Evolutionary conservation across 495 filamentous ascomycete genomes (phyloP), one percentile per base, ranked within the genome.

Genomic region (Penicilliopsis zonata): DNA sequence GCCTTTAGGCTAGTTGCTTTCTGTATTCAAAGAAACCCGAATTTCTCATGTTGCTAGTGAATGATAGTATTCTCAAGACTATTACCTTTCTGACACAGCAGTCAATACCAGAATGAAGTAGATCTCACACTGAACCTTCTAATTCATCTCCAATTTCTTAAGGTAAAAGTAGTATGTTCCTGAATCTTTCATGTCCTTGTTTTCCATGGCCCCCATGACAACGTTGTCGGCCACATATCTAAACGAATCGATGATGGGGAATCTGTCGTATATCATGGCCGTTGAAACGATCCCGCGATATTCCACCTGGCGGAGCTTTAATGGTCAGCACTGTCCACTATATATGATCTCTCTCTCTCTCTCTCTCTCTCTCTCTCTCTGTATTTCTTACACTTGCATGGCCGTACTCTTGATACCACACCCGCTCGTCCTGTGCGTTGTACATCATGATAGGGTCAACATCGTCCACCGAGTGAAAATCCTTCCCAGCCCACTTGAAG

Each of bases 211-310:
- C 5, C 45, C 52, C 9, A 41, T 35, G 15, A 57, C 28, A 22
- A 50, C 17, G 13, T 47, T 31, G 13, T 47, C 41, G 17, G 27
- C 37, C 9, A 57, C 50, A 18, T 42, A 46, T 21, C 47, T 35
- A 33, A 57, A 53, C 20, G 49, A 43, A 20, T 57, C 53, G 28
- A 52, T 46, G 26, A 57, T 50, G 2, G 51, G 49, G 7, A 36
- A 31, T 8, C 45, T 38, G 32, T 50, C 46, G 28, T 55, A 53
- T 15, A 55, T 37, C 49, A 57, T 52, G 4, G 45, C 40, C 10
- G 43, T 43, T 4, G 46, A 47, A 3, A 44, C 1, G 12, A 28
- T 28, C 7, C 44, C 50, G 1, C 46, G 36, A 24, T 30, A 49
- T 18, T 50, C 40, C 12, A 57, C 33, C 30, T 49, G 41, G 14